These are phyloP conservation scores for Aspergillus affinis DNA, from an alignment of 495 filamentous ascomycete species.

Conservation along the genomic window DNA sequence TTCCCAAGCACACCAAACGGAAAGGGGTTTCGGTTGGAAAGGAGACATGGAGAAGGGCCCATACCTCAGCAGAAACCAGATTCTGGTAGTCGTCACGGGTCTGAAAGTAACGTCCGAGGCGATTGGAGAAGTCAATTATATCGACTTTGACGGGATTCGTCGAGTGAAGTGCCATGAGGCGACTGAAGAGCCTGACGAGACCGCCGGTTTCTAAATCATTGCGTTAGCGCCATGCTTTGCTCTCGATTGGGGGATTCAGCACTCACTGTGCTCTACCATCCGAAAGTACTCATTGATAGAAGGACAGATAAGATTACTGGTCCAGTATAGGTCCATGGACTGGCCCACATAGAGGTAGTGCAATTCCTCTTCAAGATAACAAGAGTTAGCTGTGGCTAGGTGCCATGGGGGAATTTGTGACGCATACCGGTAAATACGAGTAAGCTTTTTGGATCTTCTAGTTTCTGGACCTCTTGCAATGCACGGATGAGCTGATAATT, in stretches of 20 bases:
- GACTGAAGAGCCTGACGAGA: slow-evolving; percentile 1
- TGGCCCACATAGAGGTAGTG: neutral
- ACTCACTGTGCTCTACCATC: neutral
- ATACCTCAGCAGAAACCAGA: slow-evolving; percentile 1
- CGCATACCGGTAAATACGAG: neutral
- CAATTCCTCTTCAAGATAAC: neutral
- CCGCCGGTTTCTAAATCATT: neutral
- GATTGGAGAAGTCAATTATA: neutral
- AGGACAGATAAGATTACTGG: neutral
- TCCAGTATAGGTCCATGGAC: neutral
- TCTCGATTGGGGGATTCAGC: neutral
- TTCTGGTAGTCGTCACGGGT: slow-evolving; percentile 11
- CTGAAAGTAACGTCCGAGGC: slow-evolving; percentile 7
- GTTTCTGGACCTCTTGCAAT: neutral
- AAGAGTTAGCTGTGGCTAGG: neutral
- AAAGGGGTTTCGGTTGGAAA: neutral
- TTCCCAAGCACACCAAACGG: neutral
- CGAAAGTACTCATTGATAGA: neutral
- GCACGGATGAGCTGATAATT: slow-evolving; percentile 6
- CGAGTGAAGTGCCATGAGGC: slow-evolving; percentile 6
- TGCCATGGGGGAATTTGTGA: neutral
- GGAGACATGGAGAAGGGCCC: neutral
- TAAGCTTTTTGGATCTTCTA: neutral
- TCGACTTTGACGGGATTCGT: slow-evolving; percentile 4
- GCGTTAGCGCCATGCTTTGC: neutral